Percentiles rank a stretch among this genome's conserved stretches.
phyloP scores from a whole-genome alignment of 106 monocot species.

The Ottelia alismoides region DNA sequence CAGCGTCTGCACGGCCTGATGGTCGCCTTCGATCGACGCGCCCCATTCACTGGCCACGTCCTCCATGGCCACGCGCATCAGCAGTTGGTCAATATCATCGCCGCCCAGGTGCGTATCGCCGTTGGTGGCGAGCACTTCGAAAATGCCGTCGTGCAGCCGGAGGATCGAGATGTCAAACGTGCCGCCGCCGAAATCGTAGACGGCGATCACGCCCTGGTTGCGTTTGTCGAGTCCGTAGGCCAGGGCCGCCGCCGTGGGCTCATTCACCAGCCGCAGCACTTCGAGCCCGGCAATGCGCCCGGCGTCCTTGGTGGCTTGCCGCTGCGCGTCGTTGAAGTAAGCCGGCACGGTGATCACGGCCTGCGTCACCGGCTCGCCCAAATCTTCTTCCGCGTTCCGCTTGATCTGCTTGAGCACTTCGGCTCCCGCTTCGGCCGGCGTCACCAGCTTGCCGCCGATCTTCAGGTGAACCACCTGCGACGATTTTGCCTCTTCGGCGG shows the following conservation, averaged over 20 bases:
- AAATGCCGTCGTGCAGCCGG: neutral
- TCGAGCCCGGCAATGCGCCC: conserved; percentile 14
- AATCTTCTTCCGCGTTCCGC: conserved; percentile 4
- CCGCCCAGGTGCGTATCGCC: conserved; percentile 15
- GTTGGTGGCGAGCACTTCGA: conserved; percentile 6
- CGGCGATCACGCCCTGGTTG: neutral
- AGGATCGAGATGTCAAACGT: conserved; percentile 10
- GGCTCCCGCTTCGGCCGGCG: conserved; percentile 12
- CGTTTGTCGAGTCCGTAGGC: conserved; percentile 11
- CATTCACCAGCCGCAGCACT: conserved; percentile 3
- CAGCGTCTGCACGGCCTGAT: conserved; percentile 75
- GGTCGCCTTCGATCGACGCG: conserved; percentile 15
- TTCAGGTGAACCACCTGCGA: too few species aligned
- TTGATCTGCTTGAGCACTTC: conserved; percentile 10
- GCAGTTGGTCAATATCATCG: conserved; percentile 10
- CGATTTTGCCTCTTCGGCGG: too few species aligned
- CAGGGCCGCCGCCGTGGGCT: conserved; percentile 15
- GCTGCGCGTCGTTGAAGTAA: conserved; percentile 19
- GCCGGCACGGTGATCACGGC: conserved; percentile 19
- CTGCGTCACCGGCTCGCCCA: neutral
- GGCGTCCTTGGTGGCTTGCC: conserved; percentile 8
- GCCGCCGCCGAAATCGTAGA: conserved; percentile 7
- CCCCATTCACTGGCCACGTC: conserved; percentile 1
- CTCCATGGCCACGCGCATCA: neutral
- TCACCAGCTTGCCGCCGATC: conserved; percentile 9